Conservation (phyloP, 2,329 filamentous ascomycete species). For the Dothistroma pini region DNA sequence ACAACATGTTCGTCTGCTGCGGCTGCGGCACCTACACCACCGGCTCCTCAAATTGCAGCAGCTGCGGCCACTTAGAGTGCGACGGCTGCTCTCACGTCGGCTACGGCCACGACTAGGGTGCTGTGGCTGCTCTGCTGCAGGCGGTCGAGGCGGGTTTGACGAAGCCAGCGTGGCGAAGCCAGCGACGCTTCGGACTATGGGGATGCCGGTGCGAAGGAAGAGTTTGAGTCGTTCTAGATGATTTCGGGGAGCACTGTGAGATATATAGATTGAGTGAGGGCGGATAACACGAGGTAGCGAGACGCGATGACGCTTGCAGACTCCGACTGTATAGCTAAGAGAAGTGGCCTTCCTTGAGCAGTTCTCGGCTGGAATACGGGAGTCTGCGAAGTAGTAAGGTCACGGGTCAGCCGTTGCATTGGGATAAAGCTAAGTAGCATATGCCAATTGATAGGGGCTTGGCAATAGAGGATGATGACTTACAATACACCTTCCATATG, state of each 20-base stretch:
- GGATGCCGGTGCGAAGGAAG: background rate
- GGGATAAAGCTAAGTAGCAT: too few species aligned
- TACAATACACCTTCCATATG: background rate
- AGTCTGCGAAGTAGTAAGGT: too few species aligned
- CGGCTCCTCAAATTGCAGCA: background rate
- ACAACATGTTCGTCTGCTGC: constrained; percentile 5
- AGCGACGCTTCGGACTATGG: background rate
- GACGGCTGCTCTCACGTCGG: constrained; percentile 22
- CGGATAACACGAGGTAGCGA: too few species aligned
- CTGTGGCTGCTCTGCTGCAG: background rate
- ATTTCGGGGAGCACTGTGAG: too few species aligned
- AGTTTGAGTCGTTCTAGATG: background rate
- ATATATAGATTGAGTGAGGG: too few species aligned
- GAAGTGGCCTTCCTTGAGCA: too few species aligned
- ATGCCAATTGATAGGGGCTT: too few species aligned
- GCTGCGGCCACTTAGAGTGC: constrained; percentile 1
- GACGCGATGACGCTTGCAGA: too few species aligned
- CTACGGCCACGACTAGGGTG: background rate
- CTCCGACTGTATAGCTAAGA: too few species aligned
- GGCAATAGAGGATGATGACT: too few species aligned
- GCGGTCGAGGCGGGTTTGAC: background rate
- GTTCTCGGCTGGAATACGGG: too few species aligned
- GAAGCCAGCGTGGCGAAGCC: background rate
- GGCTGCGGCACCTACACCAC: constrained; percentile 1
- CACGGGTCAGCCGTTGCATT: too few species aligned